Percentiles rank a stretch among this genome's conserved stretches.
phyloP scores from a whole-genome alignment of 2,329 filamentous ascomycete genomes.

The Penicillium sp. region DNA sequence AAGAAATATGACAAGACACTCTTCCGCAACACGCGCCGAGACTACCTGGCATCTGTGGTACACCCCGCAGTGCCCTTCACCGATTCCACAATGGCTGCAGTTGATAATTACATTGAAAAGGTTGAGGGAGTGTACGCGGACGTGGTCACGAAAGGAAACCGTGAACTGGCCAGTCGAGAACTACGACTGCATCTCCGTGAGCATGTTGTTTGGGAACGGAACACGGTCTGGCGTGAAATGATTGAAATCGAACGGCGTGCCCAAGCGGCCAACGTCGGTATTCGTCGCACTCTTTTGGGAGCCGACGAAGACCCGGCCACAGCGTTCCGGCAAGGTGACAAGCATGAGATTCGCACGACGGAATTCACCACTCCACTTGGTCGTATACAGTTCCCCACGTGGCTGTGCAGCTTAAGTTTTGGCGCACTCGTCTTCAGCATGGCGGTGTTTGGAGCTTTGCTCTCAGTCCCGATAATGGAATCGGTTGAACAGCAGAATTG shows the following conservation, averaged over 20 bases:
- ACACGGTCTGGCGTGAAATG: constrained; percentile 98
- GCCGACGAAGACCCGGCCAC: constrained; percentile 62
- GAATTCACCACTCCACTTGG: constrained; percentile 76
- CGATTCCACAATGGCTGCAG: constrained; percentile 59
- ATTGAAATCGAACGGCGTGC: constrained; percentile 95
- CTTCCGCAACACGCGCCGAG: constrained; percentile 69
- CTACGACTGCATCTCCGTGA: constrained; percentile 85
- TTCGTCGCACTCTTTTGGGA: constrained; percentile 71
- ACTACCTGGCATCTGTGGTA: constrained; percentile 70
- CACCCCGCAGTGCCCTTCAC: constrained; percentile 77
- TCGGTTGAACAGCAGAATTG: constrained; percentile 92
- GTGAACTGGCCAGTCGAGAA: constrained; percentile 71
- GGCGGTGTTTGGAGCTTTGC: constrained; percentile 64
- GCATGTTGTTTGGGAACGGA: constrained; percentile 97
- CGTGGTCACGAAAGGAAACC: constrained; percentile 75
- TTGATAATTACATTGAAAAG: constrained; percentile 66
- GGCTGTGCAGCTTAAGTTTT: constrained; percentile 79
- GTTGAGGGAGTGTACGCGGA: constrained; percentile 77
- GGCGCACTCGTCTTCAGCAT: constrained; percentile 67
- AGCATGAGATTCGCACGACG: constrained; percentile 59
- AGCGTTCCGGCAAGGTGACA: constrained; percentile 77
- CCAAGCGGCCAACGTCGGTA: constrained; percentile 84
- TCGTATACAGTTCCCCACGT: constrained; percentile 66
- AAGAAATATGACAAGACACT: constrained; percentile 99
- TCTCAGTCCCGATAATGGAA: constrained; percentile 75